Evolutionary conservation across 345 rosid species (phyloP), one percentile per base, ranked within the genome.

Genomic region (Camelina sativa): DNA sequence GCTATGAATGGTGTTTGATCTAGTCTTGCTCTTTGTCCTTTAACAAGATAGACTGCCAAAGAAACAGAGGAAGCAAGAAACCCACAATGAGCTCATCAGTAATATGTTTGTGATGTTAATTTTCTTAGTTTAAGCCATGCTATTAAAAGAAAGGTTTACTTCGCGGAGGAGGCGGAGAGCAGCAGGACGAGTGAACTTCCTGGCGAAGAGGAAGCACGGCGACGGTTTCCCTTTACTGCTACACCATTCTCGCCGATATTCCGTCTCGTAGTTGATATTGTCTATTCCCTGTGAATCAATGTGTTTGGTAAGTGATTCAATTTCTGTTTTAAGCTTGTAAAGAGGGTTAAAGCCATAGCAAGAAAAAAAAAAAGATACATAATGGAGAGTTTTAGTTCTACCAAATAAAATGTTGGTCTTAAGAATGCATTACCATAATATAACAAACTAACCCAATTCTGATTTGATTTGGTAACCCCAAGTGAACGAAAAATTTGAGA

Each of bases 241-340:
- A 84, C 99, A 94, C 99, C 99, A 91, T 80, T 94, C 99, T 87
- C 89, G 80, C 48, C 93, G 55, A 81, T 87, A 79, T 73, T 95
- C 99, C 0, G 97, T 95, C 76, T 85, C 97, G 12, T 91, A 91
- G 80, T 91, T 77, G 53, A 95, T 95, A 65, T 90, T 86, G 83
- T 90, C 93, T 7, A 90, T 83, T 11, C 70, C 95, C 99, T 95
- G 84, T 75, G 69, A 15, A 67, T 20, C 60, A 60, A 23, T 38
- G 41, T 62, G 22, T 28, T 67, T 50, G 1, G 57, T 75, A 40
- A 37, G 41, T 40, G 16, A 64, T 51, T 15, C 48, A 9, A 5
- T 1, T 22, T n/a, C 20, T 40, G 17, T 35, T 55, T 63, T 28
- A 53, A 9, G 50, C 40, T 48, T 48, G 75, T 22, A 48, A 25